Percentiles rank a stretch among this genome's conserved stretches.
Evolutionary conservation across 805 yeast genomes (phyloP).

Genomic region (Maudiozyma saulgeensis): DNA sequence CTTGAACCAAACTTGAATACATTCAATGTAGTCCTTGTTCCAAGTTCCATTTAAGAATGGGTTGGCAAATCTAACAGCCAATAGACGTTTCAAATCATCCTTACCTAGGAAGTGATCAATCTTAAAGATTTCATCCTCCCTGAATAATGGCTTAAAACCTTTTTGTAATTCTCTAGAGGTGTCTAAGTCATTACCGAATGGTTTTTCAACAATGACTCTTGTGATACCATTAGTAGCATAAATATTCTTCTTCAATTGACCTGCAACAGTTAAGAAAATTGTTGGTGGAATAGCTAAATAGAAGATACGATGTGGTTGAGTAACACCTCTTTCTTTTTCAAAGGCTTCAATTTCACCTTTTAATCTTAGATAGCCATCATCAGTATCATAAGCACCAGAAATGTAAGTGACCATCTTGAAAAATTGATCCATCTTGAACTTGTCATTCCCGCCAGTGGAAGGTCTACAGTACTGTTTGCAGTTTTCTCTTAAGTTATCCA

Average conservation of each 20-base stretch:
- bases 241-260: constrained; percentile 54
- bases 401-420: constrained; percentile 56
- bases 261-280: constrained; percentile 71
- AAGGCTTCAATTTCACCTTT: constrained; percentile 45
- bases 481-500: constrained; percentile 58
- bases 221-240: constrained; percentile 61
- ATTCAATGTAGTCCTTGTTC: constrained; percentile 68
- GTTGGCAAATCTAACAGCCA: constrained; percentile 84
- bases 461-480: constrained; percentile 52
- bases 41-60: constrained; percentile 78
- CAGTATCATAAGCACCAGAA: constrained; percentile 67
- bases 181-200: constrained; percentile 86
- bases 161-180: constrained; percentile 67
- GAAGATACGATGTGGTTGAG: constrained; percentile 66
- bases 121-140: constrained; percentile 85
- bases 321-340: constrained; percentile 41
- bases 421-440: constrained; percentile 48
- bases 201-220: constrained; percentile 87
- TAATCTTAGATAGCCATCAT: constrained; percentile 57
- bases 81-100: constrained; percentile 91
- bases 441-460: constrained; percentile 34
- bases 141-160: constrained; percentile 72
- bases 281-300: constrained; percentile 94
- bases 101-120: constrained; percentile 96
- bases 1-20: constrained; percentile 84